Conservation (phyloP, 345 rosid species). For the Brassica cretica region DNA sequence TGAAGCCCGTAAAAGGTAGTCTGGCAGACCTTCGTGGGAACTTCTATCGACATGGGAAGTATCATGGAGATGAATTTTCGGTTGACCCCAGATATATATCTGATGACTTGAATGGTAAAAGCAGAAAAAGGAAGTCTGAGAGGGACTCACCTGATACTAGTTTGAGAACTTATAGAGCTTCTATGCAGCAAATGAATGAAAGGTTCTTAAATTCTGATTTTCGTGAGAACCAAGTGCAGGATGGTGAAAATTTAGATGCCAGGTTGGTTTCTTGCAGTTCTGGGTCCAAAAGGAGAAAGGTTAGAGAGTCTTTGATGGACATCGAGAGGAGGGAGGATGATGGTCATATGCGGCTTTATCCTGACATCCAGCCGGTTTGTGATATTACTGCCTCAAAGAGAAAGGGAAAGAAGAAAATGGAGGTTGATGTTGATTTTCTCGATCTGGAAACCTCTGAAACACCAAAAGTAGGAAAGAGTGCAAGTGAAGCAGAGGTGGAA, state of each 20-base stretch:
- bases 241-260: conserved; percentile 56
- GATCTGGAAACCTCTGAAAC: conserved; percentile 60
- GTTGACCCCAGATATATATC: conserved; percentile 54
- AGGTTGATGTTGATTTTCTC: conserved; percentile 48
- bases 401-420: conserved; percentile 70
- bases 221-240: conserved; percentile 54
- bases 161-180: conserved; percentile 51
- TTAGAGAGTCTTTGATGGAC: conserved; percentile 53
- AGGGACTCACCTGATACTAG: conserved; percentile 58
- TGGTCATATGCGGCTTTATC: conserved; percentile 42
- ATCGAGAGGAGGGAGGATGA: conserved; percentile 49
- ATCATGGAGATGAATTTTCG: conserved; percentile 48
- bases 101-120: conserved; percentile 59
- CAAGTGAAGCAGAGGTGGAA: conserved; percentile 63
- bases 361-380: conserved; percentile 42
- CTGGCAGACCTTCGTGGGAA: conserved; percentile 51
- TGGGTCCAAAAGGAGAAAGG: conserved; percentile 64
- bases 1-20: conserved; percentile 64
- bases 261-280: conserved; percentile 53
- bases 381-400: conserved; percentile 55
- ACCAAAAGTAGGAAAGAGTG: conserved; percentile 47
- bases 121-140: conserved; percentile 64
- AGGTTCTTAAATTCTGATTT: conserved; percentile 57
- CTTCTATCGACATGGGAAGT: conserved; percentile 50
- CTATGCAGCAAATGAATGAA: conserved; percentile 58